A percentile compares a stretch with the other conserved stretches of the same genome.
Conservation (phyloP, 257 asterid species). For the Nyctanthes arbortristis region DNA sequence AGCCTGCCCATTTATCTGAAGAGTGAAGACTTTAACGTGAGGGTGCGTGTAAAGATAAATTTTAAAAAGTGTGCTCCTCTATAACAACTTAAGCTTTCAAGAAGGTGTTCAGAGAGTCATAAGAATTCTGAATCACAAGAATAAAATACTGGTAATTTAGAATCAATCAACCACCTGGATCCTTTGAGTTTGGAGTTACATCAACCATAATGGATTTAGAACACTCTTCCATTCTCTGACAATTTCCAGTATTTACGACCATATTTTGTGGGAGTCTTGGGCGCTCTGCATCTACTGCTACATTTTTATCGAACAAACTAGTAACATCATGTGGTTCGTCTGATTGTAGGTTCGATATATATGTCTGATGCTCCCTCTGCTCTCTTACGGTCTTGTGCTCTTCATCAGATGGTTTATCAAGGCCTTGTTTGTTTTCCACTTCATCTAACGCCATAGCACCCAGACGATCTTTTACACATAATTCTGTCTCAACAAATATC, state of each 20-base stretch:
- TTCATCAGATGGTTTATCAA: slow-evolving; percentile 29
- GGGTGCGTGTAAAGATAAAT: too few species aligned
- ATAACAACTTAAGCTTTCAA: too few species aligned
- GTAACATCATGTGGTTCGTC: slow-evolving; percentile 28
- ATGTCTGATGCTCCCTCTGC: slow-evolving; percentile 19
- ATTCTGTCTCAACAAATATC: slow-evolving; percentile 36
- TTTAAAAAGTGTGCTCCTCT: too few species aligned
- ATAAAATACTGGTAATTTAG: slow-evolving; percentile 6
- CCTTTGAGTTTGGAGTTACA: slow-evolving; percentile 42
- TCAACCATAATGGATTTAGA: slow-evolving; percentile 38
- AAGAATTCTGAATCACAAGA: too few species aligned
- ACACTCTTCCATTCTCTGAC: slow-evolving; percentile 29
- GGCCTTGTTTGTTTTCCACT: slow-evolving; percentile 37
- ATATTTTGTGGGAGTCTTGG: slow-evolving; percentile 27
- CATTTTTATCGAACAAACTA: slow-evolving; percentile 30
- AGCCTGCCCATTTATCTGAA: too few species aligned
- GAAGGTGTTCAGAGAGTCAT: neutral
- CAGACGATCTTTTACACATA: slow-evolving; percentile 51
- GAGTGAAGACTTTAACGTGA: too few species aligned
- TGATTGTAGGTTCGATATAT: slow-evolving; percentile 20
- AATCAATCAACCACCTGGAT: slow-evolving; percentile 44
- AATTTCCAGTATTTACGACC: slow-evolving; percentile 28
- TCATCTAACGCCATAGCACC: slow-evolving; percentile 55
- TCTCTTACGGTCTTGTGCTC: slow-evolving; percentile 25
- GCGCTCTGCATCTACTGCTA: slow-evolving; percentile 26